Base-by-base conservation (phyloP, 306 rosid genomes). In the Cicer pinnatifidum region DNA sequence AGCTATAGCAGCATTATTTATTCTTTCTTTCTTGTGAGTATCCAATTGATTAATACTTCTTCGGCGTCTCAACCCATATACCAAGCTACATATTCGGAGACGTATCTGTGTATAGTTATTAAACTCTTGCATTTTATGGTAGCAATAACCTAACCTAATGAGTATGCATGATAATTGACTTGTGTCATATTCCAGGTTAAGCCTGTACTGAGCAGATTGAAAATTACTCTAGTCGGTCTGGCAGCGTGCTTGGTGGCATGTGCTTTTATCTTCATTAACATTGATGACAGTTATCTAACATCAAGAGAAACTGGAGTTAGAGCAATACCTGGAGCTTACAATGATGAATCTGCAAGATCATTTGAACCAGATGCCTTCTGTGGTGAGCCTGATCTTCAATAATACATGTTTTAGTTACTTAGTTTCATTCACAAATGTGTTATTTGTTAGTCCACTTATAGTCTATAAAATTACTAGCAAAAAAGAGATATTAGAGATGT, bases 361-460 rank as follows among this genome's bases (percentile, higher is more conserved):
- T 94, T 91, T 54, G 98, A 94, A 82, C 98, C 98, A 2, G 98
- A 94, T 10, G 97, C 97, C n/a, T 94, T 94, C 67, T 83, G 96
- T 60, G 98, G 91, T 17, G 97, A 93, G 51, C 76, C 85, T 78
- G 86, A 77, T 76, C 86, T 75, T 76, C 86, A 83, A 57, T 82
- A 52, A 75, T 70, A 39, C 82, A 67, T 28, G 33, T 28, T 28
- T 3, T 28, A 28, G 33, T 28, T 3, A 28, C 4, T 28, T 4
- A 28, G 33, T 28, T 28, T 28, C 33, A 28, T 28, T 28, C 33
- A 28, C 33, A 28, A 3, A 28, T 28, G 33, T 28, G 33, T 28
- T 2, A 28, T 28, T 28, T 2, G 4, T 28, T 28, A 28, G 33
- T 28, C 33, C 3, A 28, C 33, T 28, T 28, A 28, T 28, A 28